phyloP scores from a whole-genome alignment of 2,329 filamentous ascomycete genomes.

The Metarhizium sp. region DNA sequence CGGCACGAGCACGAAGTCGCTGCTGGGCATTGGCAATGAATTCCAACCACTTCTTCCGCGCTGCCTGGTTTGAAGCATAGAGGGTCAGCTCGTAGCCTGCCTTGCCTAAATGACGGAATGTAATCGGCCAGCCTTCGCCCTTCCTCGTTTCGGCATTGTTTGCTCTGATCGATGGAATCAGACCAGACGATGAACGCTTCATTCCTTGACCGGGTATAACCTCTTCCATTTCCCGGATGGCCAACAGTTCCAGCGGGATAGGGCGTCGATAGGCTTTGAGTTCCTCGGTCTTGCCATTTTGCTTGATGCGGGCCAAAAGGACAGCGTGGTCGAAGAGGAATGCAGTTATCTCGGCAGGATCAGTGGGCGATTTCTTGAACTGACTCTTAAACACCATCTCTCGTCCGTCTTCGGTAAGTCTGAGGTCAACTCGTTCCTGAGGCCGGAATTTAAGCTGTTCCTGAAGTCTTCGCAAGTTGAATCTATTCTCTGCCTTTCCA shows the following conservation, averaged over 20 bases:
- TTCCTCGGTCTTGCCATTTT: constrained; percentile 86
- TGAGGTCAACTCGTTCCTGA: constrained; percentile 85
- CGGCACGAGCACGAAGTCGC: constrained; percentile 74
- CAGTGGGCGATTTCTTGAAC: constrained; percentile 85
- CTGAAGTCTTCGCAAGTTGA: constrained; percentile 87
- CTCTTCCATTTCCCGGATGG: constrained; percentile 96
- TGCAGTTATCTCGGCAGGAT: constrained; percentile 81
- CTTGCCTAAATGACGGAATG: constrained; percentile 91
- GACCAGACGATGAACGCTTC: constrained; percentile 80
- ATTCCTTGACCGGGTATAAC: constrained; percentile 74
- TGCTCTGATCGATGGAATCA: constrained; percentile 51
- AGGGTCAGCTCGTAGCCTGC: constrained; percentile 89
- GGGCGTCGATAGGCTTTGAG: constrained; percentile 89
- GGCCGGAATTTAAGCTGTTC: constrained; percentile 84
- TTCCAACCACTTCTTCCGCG: constrained; percentile 94
- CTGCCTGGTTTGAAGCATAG: constrained; percentile 76
- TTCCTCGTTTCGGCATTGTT: constrained; percentile 46
- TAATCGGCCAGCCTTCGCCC: constrained; percentile 80
- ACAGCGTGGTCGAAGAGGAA: constrained; percentile 97
- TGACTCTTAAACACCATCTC: constrained; percentile 91
- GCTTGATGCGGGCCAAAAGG: constrained; percentile 82
- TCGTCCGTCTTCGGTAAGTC: constrained; percentile 85
- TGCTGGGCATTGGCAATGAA: constrained; percentile 87
- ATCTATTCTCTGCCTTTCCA: constrained; percentile 94
- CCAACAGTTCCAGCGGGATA: constrained; percentile 84